A percentile compares a stretch with the other conserved stretches of the same genome.
Evolutionary conservation across 2,329 filamentous ascomycete genomes (phyloP).

Genomic region (Aspergillus sp.): DNA sequence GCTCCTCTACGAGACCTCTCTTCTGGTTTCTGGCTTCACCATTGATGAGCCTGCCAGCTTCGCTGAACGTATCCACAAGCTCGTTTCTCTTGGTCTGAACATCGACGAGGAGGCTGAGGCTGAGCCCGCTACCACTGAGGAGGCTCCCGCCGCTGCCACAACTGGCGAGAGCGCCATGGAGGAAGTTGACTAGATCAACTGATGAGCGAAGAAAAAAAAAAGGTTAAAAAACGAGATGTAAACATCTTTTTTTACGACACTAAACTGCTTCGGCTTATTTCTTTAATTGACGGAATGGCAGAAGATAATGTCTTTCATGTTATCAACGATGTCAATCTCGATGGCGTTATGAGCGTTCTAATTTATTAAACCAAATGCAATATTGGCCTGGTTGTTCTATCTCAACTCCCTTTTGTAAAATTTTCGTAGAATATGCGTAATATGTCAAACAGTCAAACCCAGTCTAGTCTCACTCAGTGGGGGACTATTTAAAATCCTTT

Average conservation of each 20-base stretch:
- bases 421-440: no score
- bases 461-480: no score
- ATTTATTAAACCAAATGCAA: slow-evolving; percentile 16
- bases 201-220: slow-evolving; percentile 10
- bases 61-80: slow-evolving; percentile 99
- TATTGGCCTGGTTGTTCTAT: slow-evolving; percentile 13
- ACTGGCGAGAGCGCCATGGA: slow-evolving; percentile 95
- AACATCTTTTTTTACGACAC: slow-evolving; percentile 17
- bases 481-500: no score
- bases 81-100: slow-evolving; percentile 95
- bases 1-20: slow-evolving; percentile 97
- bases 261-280: slow-evolving; percentile 17
- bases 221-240: slow-evolving; percentile 15
- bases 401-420: background rate
- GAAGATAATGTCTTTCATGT: slow-evolving; percentile 14
- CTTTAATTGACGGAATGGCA: slow-evolving; percentile 19
- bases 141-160: slow-evolving; percentile 60
- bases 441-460: no score
- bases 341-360: slow-evolving; percentile 28
- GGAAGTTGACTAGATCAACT: slow-evolving; percentile 84
- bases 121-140: slow-evolving; percentile 56
- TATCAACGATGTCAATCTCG: slow-evolving; percentile 19
- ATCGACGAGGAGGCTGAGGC: slow-evolving; percentile 90
- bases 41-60: slow-evolving; percentile 98
- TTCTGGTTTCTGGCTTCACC: slow-evolving; percentile 98